Percentiles rank a stretch among this genome's conserved stretches.
Conservation (phyloP, 192 early-diverging fungal genomes). For the Dissophora globulifera region DNA sequence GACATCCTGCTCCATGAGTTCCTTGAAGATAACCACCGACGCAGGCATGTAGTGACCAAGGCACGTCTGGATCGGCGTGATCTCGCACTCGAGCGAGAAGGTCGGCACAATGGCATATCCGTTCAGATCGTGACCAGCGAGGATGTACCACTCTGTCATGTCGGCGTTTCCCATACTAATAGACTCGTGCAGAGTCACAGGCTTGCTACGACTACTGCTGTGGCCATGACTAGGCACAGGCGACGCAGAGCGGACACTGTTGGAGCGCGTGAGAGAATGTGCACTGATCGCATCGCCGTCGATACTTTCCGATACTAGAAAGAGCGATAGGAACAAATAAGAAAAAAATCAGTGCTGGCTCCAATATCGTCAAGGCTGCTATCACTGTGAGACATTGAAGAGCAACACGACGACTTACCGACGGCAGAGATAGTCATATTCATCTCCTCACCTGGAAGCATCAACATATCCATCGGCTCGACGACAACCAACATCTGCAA, state of each 20-base stretch:
- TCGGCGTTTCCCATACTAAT: constrained; percentile 43
- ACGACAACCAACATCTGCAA: constrained; percentile 47
- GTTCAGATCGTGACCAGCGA: constrained; percentile 48
- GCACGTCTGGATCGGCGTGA: constrained; percentile 48
- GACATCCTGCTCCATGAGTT: constrained; percentile 40
- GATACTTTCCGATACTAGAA: constrained; percentile 38
- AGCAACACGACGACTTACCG: constrained; percentile 13
- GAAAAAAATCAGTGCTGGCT: not conserved
- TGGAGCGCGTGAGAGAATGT: constrained; percentile 21
- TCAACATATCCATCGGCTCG: constrained; percentile 52
- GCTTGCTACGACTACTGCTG: not conserved
- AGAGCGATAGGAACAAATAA: not conserved
- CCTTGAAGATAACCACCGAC: constrained; percentile 27
- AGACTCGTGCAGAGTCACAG: constrained; percentile 32
- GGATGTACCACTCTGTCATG: constrained; percentile 50
- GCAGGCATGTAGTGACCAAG: constrained; percentile 35
- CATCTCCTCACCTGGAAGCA: constrained; percentile 47
- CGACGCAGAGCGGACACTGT: constrained; percentile 39
- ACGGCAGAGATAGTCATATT: constrained; percentile 32
- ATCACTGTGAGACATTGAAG: too few species aligned
- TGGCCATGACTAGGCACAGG: constrained; percentile 12
- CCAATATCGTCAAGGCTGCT: not conserved
- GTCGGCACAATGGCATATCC: constrained; percentile 42
- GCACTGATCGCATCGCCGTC: constrained; percentile 34
- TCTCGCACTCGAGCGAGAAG: constrained; percentile 45